Conservation (phyloP, 2,329 filamentous ascomycete species). For the Cladosporium sp. region DNA sequence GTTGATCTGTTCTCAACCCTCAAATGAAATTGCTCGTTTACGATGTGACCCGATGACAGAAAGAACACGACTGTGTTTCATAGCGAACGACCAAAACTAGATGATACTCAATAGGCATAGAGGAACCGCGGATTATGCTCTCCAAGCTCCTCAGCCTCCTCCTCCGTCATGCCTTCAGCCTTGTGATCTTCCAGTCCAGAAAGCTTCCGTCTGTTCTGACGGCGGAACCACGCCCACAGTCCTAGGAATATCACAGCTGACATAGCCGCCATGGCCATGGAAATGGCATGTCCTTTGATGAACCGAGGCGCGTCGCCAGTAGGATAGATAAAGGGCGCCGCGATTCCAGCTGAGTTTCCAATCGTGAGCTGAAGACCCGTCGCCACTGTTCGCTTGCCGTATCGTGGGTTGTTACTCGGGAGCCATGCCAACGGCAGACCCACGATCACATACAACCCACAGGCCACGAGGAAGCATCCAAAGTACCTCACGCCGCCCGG, state of each 20-base stretch:
- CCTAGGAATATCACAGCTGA: constrained; percentile 36
- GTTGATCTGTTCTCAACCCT: background rate
- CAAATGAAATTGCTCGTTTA: background rate
- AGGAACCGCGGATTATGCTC: constrained; percentile 50
- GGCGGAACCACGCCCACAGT: constrained; percentile 30
- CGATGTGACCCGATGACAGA: background rate
- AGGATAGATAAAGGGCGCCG: constrained; percentile 52
- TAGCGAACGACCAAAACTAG: background rate
- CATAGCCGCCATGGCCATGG: constrained; percentile 53
- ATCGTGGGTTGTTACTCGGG: constrained; percentile 70
- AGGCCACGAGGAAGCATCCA: constrained; percentile 21
- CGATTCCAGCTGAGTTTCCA: constrained; percentile 71
- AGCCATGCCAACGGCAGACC: constrained; percentile 23
- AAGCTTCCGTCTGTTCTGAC: constrained; percentile 42
- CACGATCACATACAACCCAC: constrained; percentile 18
- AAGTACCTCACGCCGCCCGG: constrained; percentile 69
- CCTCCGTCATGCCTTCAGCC: constrained; percentile 44
- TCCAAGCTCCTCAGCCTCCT: constrained; percentile 48
- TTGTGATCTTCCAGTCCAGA: constrained; percentile 45
- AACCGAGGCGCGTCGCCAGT: constrained; percentile 49
- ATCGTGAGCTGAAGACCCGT: constrained; percentile 71
- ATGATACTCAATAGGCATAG: constrained; percentile 33
- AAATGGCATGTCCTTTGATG: constrained; percentile 54
- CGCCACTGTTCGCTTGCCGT: constrained; percentile 73
- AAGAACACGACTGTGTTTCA: background rate